Percentiles rank a stretch among this genome's conserved stretches.
Evolutionary conservation across 192 early-diverging fungal genomes (phyloP).

Genomic region (Gonapodya prolifera): DNA sequence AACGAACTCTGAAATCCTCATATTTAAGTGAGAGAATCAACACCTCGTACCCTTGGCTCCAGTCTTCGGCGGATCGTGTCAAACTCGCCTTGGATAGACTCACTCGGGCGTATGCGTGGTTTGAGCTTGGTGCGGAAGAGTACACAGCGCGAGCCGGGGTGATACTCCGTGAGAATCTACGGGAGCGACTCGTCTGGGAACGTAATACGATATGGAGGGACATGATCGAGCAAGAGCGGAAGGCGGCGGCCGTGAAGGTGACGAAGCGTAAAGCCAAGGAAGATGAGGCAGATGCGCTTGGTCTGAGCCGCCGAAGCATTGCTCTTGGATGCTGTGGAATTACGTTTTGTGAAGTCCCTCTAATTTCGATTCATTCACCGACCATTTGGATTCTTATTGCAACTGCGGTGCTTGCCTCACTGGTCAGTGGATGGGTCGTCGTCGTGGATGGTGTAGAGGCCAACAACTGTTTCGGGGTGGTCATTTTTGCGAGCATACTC

Average conservation of each 20-base stretch:
- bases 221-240: slow-evolving; percentile 83
- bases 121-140: slow-evolving; percentile 37
- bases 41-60: slow-evolving; percentile 54
- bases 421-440: slow-evolving; percentile 45
- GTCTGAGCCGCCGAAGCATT: not conserved
- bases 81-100: slow-evolving; percentile 48
- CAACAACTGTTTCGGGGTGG: slow-evolving; percentile 81
- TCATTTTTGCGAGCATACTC: slow-evolving; percentile 75
- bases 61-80: slow-evolving; percentile 43
- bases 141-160: slow-evolving; percentile 48
- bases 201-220: slow-evolving; percentile 97
- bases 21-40: slow-evolving; percentile 64
- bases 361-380: not conserved
- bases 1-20: slow-evolving; percentile 49
- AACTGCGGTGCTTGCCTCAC: slow-evolving; percentile 25
- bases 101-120: slow-evolving; percentile 43
- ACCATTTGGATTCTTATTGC: not conserved
- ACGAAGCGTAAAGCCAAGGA: not conserved
- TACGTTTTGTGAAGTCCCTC: not conserved
- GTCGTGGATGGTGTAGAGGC: slow-evolving; percentile 49
- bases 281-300: not conserved
- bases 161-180: slow-evolving; percentile 66
- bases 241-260: slow-evolving; percentile 19
- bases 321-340: not conserved
- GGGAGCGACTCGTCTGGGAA: slow-evolving; percentile 89